Evolutionary conservation across 1,284 basidiomycete species (phyloP).

Genomic region (Rhodofomes roseus): DNA sequence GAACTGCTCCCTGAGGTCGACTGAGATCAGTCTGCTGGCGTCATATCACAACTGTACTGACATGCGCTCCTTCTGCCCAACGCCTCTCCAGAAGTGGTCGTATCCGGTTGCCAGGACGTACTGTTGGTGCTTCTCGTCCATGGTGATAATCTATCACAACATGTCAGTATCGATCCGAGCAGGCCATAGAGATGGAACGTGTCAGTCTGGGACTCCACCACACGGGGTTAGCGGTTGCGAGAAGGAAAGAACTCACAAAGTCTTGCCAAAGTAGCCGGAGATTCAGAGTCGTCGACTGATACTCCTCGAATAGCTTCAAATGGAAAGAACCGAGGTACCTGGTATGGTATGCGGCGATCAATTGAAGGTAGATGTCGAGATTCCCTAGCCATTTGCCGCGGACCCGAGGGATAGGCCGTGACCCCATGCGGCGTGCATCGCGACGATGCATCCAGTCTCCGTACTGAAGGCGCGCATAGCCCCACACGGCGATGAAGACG

Average conservation of each 20-base stretch:
- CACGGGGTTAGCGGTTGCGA: neutral
- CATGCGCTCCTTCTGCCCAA: constrained; percentile 59
- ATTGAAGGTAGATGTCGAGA: constrained; percentile 57
- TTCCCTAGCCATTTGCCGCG: constrained; percentile 72
- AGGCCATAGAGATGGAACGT: neutral
- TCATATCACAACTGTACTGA: constrained; percentile 27
- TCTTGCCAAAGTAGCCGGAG: constrained; percentile 63
- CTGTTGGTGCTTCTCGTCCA: constrained; percentile 68
- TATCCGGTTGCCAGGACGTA: constrained; percentile 67
- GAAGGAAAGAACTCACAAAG: constrained; percentile 30
- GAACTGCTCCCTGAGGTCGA: constrained; percentile 51
- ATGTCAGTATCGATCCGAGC: neutral
- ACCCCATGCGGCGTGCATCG: constrained; percentile 45
- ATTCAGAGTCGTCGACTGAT: constrained; percentile 65
- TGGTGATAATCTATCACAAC: constrained; percentile 54
- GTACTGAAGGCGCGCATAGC: constrained; percentile 32
- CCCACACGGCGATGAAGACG: constrained; percentile 38
- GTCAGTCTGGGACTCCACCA: neutral
- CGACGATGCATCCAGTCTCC: constrained; percentile 33
- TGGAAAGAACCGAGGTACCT: constrained; percentile 62
- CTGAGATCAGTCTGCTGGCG: constrained; percentile 1
- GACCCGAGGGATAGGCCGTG: constrained; percentile 51
- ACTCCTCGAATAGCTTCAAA: constrained; percentile 61
- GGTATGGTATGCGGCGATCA: constrained; percentile 50
- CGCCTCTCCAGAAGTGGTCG: constrained; percentile 60